Conservation (phyloP, 2,329 filamentous ascomycete genomes). For the Cercospora sp. region DNA sequence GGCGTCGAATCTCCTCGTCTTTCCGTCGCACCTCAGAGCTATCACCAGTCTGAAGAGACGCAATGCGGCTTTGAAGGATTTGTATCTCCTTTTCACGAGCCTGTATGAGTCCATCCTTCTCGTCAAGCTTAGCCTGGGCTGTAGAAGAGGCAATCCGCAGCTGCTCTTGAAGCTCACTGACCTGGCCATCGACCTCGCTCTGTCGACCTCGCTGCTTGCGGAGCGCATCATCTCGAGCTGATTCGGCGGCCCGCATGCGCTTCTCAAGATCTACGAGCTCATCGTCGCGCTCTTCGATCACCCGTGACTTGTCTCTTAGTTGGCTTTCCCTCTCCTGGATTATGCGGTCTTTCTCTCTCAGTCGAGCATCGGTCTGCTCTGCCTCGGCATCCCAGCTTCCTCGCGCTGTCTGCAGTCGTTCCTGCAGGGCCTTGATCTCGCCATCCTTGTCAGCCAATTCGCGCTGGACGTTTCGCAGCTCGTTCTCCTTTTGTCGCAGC, state of each 20-base stretch:
- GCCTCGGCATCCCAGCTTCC: slow-evolving; percentile 44
- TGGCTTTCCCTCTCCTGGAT: slow-evolving; percentile 75
- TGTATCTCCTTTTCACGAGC: slow-evolving; percentile 46
- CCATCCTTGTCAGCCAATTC: slow-evolving; percentile 42
- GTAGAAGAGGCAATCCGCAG: slow-evolving; percentile 45
- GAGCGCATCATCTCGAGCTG: slow-evolving; percentile 32
- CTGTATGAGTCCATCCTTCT: slow-evolving; percentile 45
- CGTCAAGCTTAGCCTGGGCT: slow-evolving; percentile 46
- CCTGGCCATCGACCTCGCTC: slow-evolving; percentile 48
- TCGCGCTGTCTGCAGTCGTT: slow-evolving; percentile 41
- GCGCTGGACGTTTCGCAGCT: slow-evolving; percentile 64
- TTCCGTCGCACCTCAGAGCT: slow-evolving; percentile 36
- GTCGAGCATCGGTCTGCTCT: slow-evolving; percentile 40
- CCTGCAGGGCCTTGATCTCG: slow-evolving; percentile 41
- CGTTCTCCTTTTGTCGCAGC: slow-evolving; percentile 37
- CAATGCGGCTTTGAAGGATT: slow-evolving; percentile 37
- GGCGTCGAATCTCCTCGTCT: slow-evolving; percentile 39
- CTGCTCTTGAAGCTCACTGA: slow-evolving; percentile 53
- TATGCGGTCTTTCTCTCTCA: slow-evolving; percentile 41
- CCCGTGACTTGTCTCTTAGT: slow-evolving; percentile 71
- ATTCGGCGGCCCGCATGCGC: slow-evolving; percentile 34
- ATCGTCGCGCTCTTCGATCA: slow-evolving; percentile 73
- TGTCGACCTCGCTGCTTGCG: slow-evolving; percentile 57
- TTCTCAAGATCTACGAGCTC: slow-evolving; percentile 54
- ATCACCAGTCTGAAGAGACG: slow-evolving; percentile 36